Base-by-base conservation (phyloP, 225 moss, liverwort and hornwort genomes). In the Physcomitrellopsis africana region DNA sequence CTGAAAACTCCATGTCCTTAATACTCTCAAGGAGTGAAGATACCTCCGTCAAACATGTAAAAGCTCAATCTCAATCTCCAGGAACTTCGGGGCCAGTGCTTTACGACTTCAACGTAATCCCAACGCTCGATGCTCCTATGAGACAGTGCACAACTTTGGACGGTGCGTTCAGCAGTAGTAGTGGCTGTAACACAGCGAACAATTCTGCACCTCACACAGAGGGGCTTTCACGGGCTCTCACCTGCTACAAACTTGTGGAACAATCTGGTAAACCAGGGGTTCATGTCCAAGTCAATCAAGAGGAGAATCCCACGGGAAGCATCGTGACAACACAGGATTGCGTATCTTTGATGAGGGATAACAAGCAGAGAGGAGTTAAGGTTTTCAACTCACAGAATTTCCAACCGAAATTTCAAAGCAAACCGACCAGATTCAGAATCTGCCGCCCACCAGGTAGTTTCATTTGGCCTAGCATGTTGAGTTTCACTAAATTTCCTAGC, bases 381-480 rank as follows among this genome's bases (percentile, higher is more conserved):
- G 61, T 26, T 23, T 58, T 11, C 64, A 54, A 18, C 44, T 0
- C 64, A 42, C 74, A 77, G 11, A 71, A 65, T 48, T 77, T 67
- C 55, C 79, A 74, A 48, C 77, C 81, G 42, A 51, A 51, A 8
- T 49, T 70, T 58, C 54, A 69, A 52, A 77, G 61, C 68, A 72
- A 72, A 65, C 11, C 80, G 0, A 85, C 85, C 2, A 82, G 87
- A 48, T 88, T 85, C 66, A 73, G 65, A 61, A 27, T 85, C 12
- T 88, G 82, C 60, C 87, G 85, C 0, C 80, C 85, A 48, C 75
- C 76, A 3, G 85, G 85, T 6, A 85, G 77, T 78, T 82, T 88
- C 75, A 44, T 85, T 20, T 88, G 85, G 87, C 87, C 85, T 17
- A 78, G 62, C 70, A 69, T 53, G 87, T 75, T 67, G 65, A 85